Conservation (phyloP, 2,329 filamentous ascomycete genomes). For the Septoria petroselini region DNA sequence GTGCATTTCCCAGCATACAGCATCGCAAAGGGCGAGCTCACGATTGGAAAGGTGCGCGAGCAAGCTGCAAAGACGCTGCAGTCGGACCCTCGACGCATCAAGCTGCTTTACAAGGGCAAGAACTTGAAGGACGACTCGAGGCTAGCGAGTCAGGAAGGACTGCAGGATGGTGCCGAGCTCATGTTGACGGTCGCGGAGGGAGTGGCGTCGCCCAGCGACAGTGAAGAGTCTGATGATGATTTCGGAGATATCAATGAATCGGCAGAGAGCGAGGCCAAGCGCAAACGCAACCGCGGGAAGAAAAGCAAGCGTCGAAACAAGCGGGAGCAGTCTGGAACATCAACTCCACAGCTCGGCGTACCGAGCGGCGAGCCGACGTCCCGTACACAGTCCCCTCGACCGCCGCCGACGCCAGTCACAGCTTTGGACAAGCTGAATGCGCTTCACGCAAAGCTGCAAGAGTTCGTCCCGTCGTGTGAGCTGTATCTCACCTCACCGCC, state of each 20-base stretch:
- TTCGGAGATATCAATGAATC: slow-evolving; percentile 33
- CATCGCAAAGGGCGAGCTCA: slow-evolving; percentile 70
- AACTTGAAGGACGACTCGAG: slow-evolving; percentile 63
- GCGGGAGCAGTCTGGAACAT: slow-evolving; percentile 40
- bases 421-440: slow-evolving; percentile 63
- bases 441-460: slow-evolving; percentile 63
- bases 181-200: slow-evolving; percentile 57
- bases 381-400: slow-evolving; percentile 42
- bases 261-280: slow-evolving; percentile 39
- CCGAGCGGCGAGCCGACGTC: slow-evolving; percentile 36
- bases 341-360: slow-evolving; percentile 39
- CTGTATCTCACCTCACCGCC: slow-evolving; percentile 64
- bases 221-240: slow-evolving; percentile 44
- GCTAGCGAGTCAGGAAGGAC: slow-evolving; percentile 57
- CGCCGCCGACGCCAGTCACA: slow-evolving; percentile 41
- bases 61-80: slow-evolving; percentile 66
- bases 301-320: slow-evolving; percentile 46
- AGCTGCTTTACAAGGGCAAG: slow-evolving; percentile 70
- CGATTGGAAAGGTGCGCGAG: slow-evolving; percentile 63
- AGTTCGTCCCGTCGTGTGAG: slow-evolving; percentile 62
- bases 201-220: slow-evolving; percentile 40
- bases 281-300: slow-evolving; percentile 41
- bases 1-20: slow-evolving; percentile 72
- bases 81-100: slow-evolving; percentile 56
- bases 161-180: slow-evolving; percentile 59